A percentile compares a stretch with the other conserved stretches of the same genome.
Conservation (phyloP, 768 basidiomycete genomes). For the Phlebiopsis flavidoalba region DNA sequence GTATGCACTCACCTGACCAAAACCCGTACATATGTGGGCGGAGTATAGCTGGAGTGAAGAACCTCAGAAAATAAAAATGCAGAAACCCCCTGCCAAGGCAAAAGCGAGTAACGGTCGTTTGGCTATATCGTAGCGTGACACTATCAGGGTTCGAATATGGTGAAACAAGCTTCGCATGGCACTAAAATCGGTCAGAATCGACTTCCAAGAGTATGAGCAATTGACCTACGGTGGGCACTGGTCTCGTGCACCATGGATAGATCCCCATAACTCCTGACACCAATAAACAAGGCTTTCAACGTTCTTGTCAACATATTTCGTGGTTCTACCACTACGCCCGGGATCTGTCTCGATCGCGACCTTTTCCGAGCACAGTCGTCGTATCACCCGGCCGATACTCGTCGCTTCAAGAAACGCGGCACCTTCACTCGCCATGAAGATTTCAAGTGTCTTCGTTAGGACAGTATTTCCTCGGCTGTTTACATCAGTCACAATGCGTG, state of each 20-base stretch:
- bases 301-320: conserved; percentile 61
- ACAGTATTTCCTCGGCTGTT: conserved; percentile 46
- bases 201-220: conserved; percentile 1
- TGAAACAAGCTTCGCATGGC: conserved; percentile 70
- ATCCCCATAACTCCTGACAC: conserved; percentile 77
- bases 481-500: neutral
- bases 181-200: conserved; percentile 30
- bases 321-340: conserved; percentile 52
- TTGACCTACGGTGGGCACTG: conserved; percentile 70
- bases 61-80: conserved; percentile 88
- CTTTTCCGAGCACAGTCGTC: conserved; percentile 65
- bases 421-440: conserved; percentile 81
- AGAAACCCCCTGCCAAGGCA: conserved; percentile 80
- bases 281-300: conserved; percentile 68
- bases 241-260: conserved; percentile 67
- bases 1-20: conserved; percentile 49
- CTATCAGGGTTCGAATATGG: conserved; percentile 68
- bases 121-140: conserved; percentile 49
- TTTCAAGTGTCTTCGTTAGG: conserved; percentile 61
- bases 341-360: conserved; percentile 83
- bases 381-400: conserved; percentile 68
- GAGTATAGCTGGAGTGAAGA: conserved; percentile 87
- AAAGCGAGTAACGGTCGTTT: conserved; percentile 44
- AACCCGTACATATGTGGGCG: conserved; percentile 83
- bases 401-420: conserved; percentile 70